Percentiles rank a stretch among this genome's conserved stretches.
Evolutionary conservation across 1,284 basidiomycete genomes (phyloP).

Genomic region (Abortiporus biennis): DNA sequence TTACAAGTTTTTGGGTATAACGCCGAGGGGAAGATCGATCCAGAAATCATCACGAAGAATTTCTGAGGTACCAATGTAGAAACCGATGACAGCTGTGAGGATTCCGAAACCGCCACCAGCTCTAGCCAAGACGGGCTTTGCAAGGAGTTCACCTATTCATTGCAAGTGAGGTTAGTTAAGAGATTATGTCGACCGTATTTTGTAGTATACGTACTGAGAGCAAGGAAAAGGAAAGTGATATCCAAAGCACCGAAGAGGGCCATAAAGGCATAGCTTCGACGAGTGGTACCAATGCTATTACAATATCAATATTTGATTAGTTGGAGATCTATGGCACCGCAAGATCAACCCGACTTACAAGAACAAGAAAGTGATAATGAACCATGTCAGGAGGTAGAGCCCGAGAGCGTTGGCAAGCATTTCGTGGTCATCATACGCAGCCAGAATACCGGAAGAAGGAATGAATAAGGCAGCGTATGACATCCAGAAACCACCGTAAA

Average conservation of each 20-base stretch:
- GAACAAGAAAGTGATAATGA: neutral
- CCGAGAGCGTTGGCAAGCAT: neutral
- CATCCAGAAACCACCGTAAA: slow-evolving; percentile 83
- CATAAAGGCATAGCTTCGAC: slow-evolving; percentile 61
- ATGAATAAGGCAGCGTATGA: slow-evolving; percentile 26
- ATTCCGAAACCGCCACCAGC: slow-evolving; percentile 76
- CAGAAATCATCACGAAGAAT: slow-evolving; percentile 48
- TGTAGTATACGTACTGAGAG: slow-evolving; percentile 31
- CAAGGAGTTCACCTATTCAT: slow-evolving; percentile 15
- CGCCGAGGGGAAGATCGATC: slow-evolving; percentile 46
- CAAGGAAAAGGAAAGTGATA: slow-evolving; percentile 56
- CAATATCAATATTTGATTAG: neutral
- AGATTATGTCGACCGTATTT: slow-evolving; percentile 16
- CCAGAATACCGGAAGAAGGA: neutral
- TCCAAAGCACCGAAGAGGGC: slow-evolving; percentile 72
- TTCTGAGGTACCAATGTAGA: slow-evolving; percentile 61
- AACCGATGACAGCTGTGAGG: slow-evolving; percentile 61
- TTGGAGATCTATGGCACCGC: neutral
- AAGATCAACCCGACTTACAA: neutral
- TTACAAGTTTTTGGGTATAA: slow-evolving; percentile 24
- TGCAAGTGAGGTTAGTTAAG: neutral
- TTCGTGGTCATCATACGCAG: neutral
- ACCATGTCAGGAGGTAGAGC: neutral
- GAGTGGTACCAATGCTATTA: slow-evolving; percentile 55
- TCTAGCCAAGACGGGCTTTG: slow-evolving; percentile 27